phyloP scores from a whole-genome alignment of 352 stramenopile species.

The Lagenidium sp. region DNA sequence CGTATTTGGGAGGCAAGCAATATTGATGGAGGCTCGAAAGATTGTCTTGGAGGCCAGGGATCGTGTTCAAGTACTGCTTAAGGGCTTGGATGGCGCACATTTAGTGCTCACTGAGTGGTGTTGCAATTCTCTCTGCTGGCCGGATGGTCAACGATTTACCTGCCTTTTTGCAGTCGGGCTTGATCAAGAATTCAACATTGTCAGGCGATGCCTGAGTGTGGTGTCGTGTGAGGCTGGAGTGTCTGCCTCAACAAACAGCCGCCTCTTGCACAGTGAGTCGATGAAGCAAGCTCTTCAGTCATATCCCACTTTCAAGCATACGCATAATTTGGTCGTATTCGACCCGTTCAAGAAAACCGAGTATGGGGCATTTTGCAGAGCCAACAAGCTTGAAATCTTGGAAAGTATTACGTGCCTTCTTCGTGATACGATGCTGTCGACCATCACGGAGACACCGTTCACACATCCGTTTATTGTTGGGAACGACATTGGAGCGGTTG shows the following conservation, averaged over 20 bases:
- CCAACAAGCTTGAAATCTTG: conserved; percentile 38
- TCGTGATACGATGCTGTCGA: conserved; percentile 56
- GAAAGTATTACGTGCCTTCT: conserved; percentile 52
- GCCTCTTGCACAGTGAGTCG: conserved; percentile 18
- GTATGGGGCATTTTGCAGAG: conserved; percentile 25
- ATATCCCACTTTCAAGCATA: conserved; percentile 27
- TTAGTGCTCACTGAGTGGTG: conserved; percentile 47
- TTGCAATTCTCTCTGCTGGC: background rate
- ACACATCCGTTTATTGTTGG: conserved; percentile 11
- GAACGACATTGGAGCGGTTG: background rate
- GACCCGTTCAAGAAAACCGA: conserved; percentile 23
- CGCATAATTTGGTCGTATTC: conserved; percentile 37
- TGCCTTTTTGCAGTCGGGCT: conserved; percentile 49
- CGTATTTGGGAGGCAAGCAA: conserved; percentile 37
- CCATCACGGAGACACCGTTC: conserved; percentile 27
- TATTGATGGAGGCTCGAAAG: conserved; percentile 37
- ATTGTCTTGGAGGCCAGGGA: conserved; percentile 38
- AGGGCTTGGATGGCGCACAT: conserved; percentile 46
- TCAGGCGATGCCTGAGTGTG: conserved; percentile 52
- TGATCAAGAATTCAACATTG: conserved; percentile 57
- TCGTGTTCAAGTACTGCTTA: conserved; percentile 41
- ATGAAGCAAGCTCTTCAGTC: conserved; percentile 28
- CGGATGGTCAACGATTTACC: conserved; percentile 12
- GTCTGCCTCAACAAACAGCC: background rate
- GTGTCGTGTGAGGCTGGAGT: conserved; percentile 14